Evolutionary conservation across 2,329 filamentous ascomycete species (phyloP), one percentile per base, ranked within the genome.

Genomic region (Pestalotiopsis sp.): DNA sequence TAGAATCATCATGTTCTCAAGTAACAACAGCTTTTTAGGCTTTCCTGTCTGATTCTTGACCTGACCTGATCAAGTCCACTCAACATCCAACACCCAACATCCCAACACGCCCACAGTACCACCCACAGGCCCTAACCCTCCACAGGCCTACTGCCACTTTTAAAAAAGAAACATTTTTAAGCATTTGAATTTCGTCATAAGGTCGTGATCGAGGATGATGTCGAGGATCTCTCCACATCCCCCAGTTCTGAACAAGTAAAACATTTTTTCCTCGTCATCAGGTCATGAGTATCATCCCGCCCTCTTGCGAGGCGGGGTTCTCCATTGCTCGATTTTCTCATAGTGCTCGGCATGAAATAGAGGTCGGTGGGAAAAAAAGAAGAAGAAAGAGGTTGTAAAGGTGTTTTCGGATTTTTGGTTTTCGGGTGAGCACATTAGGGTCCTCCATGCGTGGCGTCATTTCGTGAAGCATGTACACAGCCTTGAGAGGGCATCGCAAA

Each of bases 111-210:
- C 78, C 79, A 80, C 31, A 36, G 31, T 36, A 36, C 31, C 31
- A 36, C 31, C 31, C 31, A 36, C 31, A 36, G 31, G 31, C 31
- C 31, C 31, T 36, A 36, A 7, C 74, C 73, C 76, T n/a, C 73
- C 76, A 73, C 74, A 76, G 75, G 76, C 73, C 78, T 78, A 80
- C 78, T 79, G 76, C 78, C 75, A 76, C 77, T 78, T 81, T 80
- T 81, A 71, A 74, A 77, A 70, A 74, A 76, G 74, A 77, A 72
- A 76, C 77, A 76, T 36, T 36, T 36, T 36, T 36, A 36, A 36
- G 31, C 31, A 36, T 36, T 36, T 36, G 31, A 75, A 73, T 72
- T 74, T 77, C 75, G 74, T 80, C 76, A 76, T 80, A 73, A 79
- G 73, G 73, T 79, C 77, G 70, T 78, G 71, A 78, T 70, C 72